Evolutionary conservation across 495 filamentous ascomycete genomes (phyloP).

Genomic region (Tricharina praecox): DNA sequence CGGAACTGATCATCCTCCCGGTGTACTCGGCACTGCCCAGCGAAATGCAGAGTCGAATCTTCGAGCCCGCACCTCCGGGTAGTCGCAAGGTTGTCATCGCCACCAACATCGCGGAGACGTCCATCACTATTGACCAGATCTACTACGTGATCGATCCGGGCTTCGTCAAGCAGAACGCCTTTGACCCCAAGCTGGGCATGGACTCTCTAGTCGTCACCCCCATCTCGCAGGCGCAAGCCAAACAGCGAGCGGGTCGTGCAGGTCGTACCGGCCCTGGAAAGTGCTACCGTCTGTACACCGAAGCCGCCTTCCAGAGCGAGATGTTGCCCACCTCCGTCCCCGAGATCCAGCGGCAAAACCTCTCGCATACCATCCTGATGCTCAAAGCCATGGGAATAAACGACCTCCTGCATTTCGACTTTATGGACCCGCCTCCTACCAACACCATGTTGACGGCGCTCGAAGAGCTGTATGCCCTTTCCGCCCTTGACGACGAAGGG

Average conservation of each 20-base stretch:
- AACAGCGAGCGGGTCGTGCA: constrained; percentile 82
- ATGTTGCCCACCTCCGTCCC: constrained; percentile 94
- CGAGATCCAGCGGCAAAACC: constrained; percentile 89
- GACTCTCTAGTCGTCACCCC: constrained; percentile 88
- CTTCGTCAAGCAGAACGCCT: constrained; percentile 95
- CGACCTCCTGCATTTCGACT: constrained; percentile 91
- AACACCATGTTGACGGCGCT: constrained; percentile 95
- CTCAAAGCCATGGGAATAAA: constrained; percentile 99
- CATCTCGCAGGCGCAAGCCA: constrained; percentile 91
- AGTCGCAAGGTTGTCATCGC: constrained; percentile 92
- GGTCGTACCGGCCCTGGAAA: constrained; percentile 92
- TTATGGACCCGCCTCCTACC: constrained; percentile 94
- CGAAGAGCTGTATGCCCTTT: constrained; percentile 85
- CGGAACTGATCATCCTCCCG: constrained; percentile 80
- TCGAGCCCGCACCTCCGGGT: constrained; percentile 79
- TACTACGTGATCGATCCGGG: constrained; percentile 96
- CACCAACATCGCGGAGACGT: constrained; percentile 96
- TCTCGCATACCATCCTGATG: constrained; percentile 93
- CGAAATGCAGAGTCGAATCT: constrained; percentile 88
- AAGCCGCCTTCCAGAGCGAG: constrained; percentile 87
- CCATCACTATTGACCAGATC: constrained; percentile 91
- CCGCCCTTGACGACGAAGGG: constrained; percentile 88
- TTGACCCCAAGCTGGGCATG: constrained; percentile 95
- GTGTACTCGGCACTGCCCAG: constrained; percentile 85
- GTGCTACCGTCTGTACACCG: constrained; percentile 90